A percentile compares a stretch with the other conserved stretches of the same genome.
phyloP scores from a whole-genome alignment of 345 rosid genomes.

The Tarenaya hassleriana region DNA sequence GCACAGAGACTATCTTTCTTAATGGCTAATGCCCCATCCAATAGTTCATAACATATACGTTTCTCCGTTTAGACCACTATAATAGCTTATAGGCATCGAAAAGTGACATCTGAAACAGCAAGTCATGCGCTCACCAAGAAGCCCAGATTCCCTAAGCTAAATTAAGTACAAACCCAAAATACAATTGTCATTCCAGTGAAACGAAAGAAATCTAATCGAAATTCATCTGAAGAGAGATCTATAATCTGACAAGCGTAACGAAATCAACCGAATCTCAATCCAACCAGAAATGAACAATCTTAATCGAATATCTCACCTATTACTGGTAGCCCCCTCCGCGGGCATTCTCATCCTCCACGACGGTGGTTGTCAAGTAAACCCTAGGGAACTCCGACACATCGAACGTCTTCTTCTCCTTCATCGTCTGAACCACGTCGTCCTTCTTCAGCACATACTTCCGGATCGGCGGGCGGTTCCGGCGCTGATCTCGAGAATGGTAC shows the following conservation, averaged over 20 bases:
- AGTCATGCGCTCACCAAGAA: too few species aligned
- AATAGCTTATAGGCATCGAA: neutral
- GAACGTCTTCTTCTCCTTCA: constrained; percentile 63
- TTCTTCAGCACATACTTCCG: constrained; percentile 66
- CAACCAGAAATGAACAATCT: constrained; percentile 3
- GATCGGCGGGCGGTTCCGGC: constrained; percentile 80
- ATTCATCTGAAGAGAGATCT: constrained; percentile 3
- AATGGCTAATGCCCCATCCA: neutral
- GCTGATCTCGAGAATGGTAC: constrained; percentile 69
- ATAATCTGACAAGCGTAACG: constrained; percentile 4
- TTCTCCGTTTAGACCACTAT: neutral
- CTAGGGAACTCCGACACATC: constrained; percentile 63
- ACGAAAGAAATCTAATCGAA: neutral
- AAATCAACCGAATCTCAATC: constrained; percentile 6
- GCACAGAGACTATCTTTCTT: neutral
- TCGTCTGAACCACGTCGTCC: constrained; percentile 64
- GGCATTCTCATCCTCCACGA: constrained; percentile 61
- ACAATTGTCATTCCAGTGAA: too few species aligned
- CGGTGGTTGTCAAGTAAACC: constrained; percentile 55
- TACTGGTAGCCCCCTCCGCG: constrained; percentile 66
- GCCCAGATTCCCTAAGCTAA: too few species aligned
- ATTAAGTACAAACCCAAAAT: too few species aligned
- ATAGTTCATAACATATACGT: neutral
- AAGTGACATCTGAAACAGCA: too few species aligned
- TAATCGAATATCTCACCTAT: constrained; percentile 29